Base-by-base conservation (phyloP, 768 basidiomycete genomes). In the Psilocybe azurescens region DNA sequence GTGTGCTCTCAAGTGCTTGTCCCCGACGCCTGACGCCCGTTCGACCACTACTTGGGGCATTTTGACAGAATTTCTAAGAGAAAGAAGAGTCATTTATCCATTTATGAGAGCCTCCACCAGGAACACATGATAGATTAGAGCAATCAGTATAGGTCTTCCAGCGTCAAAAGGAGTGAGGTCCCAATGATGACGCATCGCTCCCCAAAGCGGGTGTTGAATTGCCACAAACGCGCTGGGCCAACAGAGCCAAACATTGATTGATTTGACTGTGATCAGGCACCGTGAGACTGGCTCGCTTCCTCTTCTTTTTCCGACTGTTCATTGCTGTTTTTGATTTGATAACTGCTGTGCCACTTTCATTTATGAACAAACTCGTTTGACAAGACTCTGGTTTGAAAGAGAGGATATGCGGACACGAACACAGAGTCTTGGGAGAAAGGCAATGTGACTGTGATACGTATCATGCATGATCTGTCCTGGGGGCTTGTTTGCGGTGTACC, bases 381-480 rank as follows among this genome's bases (percentile, higher is more conserved):
- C 20, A 20, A 20, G 20, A 20, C 20, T 20, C 20, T 20, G 20
- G 20, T 20, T 20, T 20, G 20, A 20, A 20, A 20, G 20, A 20
- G 2, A 20, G 20, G 20, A 1, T 20, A 20, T 20, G 20, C 20
- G 20, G 20, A 30, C 28, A 24, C 10, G 6, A 9, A 30, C 2
- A 30, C 13, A 30, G 5, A 51, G 13, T 1, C 50, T 30, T 29
- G 50, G 5, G 50, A 51, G 30, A 33, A 58, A 53, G 58, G 59
- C 58, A 67, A 67, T 62, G 30, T 65, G 63, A 65, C 63, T 18
- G 55, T 20, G 20, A 67, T 48, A 50, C 57, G 20, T 60, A 51
- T 60, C 39, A 50, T 28, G 51, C 20, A 9, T 24, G 16, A 10
- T 24, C 48, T 36, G 20, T 50, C 49, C 28, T 54, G 14, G 1